Evolutionary conservation across 1,284 basidiomycete genomes (phyloP), one percentile per base, ranked within the genome.

Genomic region (Fomes fomentarius): DNA sequence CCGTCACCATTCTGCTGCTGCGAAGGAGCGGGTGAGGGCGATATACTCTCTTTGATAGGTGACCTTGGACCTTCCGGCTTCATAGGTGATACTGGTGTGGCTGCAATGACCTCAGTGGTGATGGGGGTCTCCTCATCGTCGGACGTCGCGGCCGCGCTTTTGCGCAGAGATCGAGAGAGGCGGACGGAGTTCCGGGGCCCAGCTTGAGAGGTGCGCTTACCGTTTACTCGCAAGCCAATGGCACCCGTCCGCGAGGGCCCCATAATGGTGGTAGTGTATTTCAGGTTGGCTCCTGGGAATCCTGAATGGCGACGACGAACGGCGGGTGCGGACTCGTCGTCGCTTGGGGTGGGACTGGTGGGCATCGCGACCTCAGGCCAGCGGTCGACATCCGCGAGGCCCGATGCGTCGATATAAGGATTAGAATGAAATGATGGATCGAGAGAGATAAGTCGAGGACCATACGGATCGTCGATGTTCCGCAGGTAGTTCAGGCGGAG

Each of bases 401-500:
- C 87, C 0, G 91, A 82, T 2, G 89, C 87, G 43, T 84, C 75
- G 64, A 96, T 84, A 71, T 96, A 94, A 1, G 91, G 87, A 65
- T 95, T 95, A 9, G 82, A 74, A 12, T 81, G 75, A 71, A 91
- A 91, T 0, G 83, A 78, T 0, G 84, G 83, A 66, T 84, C 85
- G 47, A 96, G 78, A 1, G 91, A 84, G 63, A 96, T 87, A 65
- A 96, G 80, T 34, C 90, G 83, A 4, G 84, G 77, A 7, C 90
- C 92, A 66, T 92, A 89, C 1, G 87, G 87, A 69, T 95, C 94
- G 56, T 93, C 89, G 35, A 93, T 85, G 62, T 89, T 85, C 54
- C 93, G 88, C n/a, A 97, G 78, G 66, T 96, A 94, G 17, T 89
- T 86, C 26, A 97, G 76, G 3, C 94, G 87, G 11, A 96, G 78